These are phyloP conservation scores for Anthracocystis walkeri DNA, from an alignment of 1,284 basidiomycete species.

Conservation along the genomic window DNA sequence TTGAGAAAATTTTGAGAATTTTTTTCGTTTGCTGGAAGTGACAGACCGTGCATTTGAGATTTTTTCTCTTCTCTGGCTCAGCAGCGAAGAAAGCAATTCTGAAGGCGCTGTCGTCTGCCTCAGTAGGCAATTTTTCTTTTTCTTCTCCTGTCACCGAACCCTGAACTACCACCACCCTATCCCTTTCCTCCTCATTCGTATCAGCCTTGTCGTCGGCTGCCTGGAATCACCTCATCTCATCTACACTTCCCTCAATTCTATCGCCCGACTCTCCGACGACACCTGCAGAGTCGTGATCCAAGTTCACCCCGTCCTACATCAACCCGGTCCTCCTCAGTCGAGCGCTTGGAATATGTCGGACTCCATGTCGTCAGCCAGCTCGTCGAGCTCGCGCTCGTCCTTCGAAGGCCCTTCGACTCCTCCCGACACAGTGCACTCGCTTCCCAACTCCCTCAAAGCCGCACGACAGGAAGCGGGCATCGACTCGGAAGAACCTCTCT, in stretches of 20 bases:
- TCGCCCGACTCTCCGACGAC: background rate
- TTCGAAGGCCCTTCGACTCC: conserved; percentile 51
- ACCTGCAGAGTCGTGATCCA: background rate
- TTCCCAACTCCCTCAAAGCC: conserved; percentile 45
- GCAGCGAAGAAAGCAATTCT: background rate
- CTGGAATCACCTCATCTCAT: background rate
- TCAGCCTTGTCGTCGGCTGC: conserved; percentile 10
- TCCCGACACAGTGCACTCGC: conserved; percentile 33
- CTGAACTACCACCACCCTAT: background rate
- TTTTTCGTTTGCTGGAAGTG: conserved; percentile 15
- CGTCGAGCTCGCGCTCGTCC: conserved; percentile 49
- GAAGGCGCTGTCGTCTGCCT: conserved; percentile 6
- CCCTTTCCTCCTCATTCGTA: background rate
- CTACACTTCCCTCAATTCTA: background rate
- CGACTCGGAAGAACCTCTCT: conserved; percentile 35
- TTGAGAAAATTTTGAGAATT: conserved; percentile 44
- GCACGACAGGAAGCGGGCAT: conserved; percentile 41
- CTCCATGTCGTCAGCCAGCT: conserved; percentile 50
- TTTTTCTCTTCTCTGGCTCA: background rate
- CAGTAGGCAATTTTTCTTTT: background rate
- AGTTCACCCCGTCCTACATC: background rate
- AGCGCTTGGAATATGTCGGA: conserved; percentile 20
- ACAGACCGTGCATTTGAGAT: conserved; percentile 15
- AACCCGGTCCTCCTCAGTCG: background rate
- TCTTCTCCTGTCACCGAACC: background rate